Evolutionary conservation across 1,284 basidiomycete species (phyloP), one percentile per base, ranked within the genome.

Genomic region (Hortiboletus rubellus): DNA sequence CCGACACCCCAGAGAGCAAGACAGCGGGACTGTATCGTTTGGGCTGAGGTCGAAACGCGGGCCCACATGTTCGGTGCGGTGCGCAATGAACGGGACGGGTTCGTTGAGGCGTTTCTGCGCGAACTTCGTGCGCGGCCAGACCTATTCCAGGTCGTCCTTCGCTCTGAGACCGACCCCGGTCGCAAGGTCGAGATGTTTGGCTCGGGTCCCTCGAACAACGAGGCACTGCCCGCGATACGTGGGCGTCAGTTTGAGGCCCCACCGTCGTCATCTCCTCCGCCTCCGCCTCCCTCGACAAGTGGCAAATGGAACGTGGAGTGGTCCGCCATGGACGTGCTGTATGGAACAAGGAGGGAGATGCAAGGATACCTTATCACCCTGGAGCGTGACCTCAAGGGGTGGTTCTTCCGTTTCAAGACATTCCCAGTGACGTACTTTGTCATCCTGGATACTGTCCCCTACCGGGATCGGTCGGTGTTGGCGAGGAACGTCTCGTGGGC

Each of bases 371-470:
- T 64, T 0, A 15, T 11, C 3, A 17, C 15, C 15, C 2, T 7
- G 37, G 37, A 40, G 6, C 54, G 50, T 1, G 47, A 34, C 5
- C 18, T 5, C 3, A n/a, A 8, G 7, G 55, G 55, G 12, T 66
- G 61, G 51, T 65, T 73, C 50, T 70, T 72, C 58, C 52, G 30
- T 8, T 69, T 61, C 61, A 73, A 71, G 55, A 59, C 59, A 9
- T 69, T 74, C 47, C 68, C 64, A 0, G 69, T 72, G 37, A 71
- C 62, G 34, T 74, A 70, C 51, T 66, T 73, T 54, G 66, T 67
- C 18, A 70, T 74, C 40, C 37, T 72, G 43, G 64, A 64, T 37
- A 59, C 66, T 1, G 43, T 54, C 7, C 58, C 58, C 2, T 36
- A 57, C 14, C 61, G 60, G 7, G 46, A 61, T 17, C 9, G 7